These are phyloP conservation scores for Chlamydomonas applanata DNA, from an alignment of 139 green algal species.

Conservation along the genomic window DNA sequence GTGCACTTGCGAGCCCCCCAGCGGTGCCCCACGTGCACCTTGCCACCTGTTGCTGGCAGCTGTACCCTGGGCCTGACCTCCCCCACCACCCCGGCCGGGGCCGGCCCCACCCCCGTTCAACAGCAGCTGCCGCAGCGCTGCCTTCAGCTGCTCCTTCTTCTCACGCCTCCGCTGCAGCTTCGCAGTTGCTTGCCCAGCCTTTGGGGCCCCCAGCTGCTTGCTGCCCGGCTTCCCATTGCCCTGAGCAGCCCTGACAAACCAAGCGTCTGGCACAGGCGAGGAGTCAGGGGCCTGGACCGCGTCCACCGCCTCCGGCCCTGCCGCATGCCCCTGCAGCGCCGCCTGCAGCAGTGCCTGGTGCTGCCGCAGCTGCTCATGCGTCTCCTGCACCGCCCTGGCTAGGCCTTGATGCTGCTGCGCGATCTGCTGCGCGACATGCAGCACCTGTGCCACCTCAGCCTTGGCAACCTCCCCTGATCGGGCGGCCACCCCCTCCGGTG, in stretches of 20 bases:
- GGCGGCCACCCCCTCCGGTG: background rate
- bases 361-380: constrained; percentile 6
- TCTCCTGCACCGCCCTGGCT: background rate
- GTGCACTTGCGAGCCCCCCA: no score
- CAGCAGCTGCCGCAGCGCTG: no score
- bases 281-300: background rate
- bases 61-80: no score
- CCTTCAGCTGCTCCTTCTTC: no score
- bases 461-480: background rate
- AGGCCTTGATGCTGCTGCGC: constrained; percentile 3
- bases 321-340: background rate
- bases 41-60: no score
- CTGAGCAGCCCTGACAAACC: constrained; percentile 4
- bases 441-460: constrained; percentile 6
- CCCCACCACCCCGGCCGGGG: no score
- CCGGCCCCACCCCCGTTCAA: no score
- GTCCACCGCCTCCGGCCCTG: background rate
- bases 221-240: no score
- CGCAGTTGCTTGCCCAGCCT: no score
- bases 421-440: constrained; percentile 5
- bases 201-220: no score
- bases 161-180: no score
- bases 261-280: background rate
- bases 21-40: no score
- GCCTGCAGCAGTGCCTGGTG: constrained; percentile 9